Base-by-base conservation (phyloP, 1,284 basidiomycete genomes). In the Malassezia slooffiae region DNA sequence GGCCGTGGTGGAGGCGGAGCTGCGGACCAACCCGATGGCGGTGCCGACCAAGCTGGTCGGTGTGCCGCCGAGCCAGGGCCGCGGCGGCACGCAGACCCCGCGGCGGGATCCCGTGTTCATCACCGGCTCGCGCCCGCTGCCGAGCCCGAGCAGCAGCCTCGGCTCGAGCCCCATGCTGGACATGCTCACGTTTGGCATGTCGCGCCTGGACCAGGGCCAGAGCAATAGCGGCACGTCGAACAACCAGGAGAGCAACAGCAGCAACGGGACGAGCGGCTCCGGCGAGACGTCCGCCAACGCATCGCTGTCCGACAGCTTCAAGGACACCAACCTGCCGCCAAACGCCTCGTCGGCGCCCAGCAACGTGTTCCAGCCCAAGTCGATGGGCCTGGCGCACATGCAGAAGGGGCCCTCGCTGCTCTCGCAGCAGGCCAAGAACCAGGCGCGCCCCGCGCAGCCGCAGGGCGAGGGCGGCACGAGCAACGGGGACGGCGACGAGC, bases 51-150 rank as follows among this genome's bases (percentile, higher is more conserved):
- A 84, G 55, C 76, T 97, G 34, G 83, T 95, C 47, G 91, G 91
- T 43, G 93, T 97, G 0, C 91, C 91, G 0, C 91, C 91, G 0
- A 85, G 82, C 34, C 87, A 89, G 58, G 91, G 90, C 4, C 78
- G 91, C 40, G 85, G 88, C n/a, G 91, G 91, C 1, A 90, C 93
- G 65, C 91, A 95, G 71, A 97, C 91, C 0, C 91, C 91, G 0
- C 77, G 88, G 30, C 81, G 83, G 22, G 87, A 93, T 60, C 81
- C 80, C 29, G 74, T 78, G 30, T 89, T 85, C 73, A 95, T 96
- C 72, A 93, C 88, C 1, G 86, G 85, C 27, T 89, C 85, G 1
- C 90, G 89, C 65, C 91, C 91, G 0, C 76, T 97, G 7, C 89
- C 91, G 0, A 74, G 72, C 76, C 85, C 59, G 74, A 85, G 34